Evolutionary conservation across 176 grass and related monocot species (phyloP).

Genomic region (Puya raimondii): DNA sequence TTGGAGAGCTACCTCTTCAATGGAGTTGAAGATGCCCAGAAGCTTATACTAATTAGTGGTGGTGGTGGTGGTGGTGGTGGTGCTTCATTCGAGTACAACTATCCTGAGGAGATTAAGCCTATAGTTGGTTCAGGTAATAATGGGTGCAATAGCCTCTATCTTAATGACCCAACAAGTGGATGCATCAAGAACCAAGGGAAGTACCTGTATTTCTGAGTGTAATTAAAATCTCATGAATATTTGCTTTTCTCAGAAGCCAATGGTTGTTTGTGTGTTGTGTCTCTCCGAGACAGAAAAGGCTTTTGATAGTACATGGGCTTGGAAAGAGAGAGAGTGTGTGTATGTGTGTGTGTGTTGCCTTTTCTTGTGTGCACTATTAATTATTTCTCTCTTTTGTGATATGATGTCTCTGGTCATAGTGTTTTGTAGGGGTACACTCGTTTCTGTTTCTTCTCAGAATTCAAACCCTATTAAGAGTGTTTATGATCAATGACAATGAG

Average conservation of each 20-base stretch:
- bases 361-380: background rate
- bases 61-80: background rate
- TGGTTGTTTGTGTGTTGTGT: background rate
- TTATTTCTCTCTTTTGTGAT: background rate
- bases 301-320: conserved; percentile 2
- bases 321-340: background rate
- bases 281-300: background rate
- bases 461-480: background rate
- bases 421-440: background rate
- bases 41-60: background rate
- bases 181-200: background rate
- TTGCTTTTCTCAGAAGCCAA: too few relatives aligned
- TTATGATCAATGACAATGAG: background rate
- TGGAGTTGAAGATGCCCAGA: background rate
- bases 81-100: background rate
- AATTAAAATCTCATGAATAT: too few relatives aligned
- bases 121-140: background rate
- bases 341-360: background rate
- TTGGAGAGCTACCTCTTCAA: background rate
- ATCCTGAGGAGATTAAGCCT: background rate
- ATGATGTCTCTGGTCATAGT: background rate
- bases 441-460: conserved; percentile 4
- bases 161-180: background rate
- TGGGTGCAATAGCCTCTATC: background rate
- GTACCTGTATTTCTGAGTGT: background rate